Evolutionary conservation across 441 rosid genomes (phyloP).

Genomic region (Adansonia madagascariensis): DNA sequence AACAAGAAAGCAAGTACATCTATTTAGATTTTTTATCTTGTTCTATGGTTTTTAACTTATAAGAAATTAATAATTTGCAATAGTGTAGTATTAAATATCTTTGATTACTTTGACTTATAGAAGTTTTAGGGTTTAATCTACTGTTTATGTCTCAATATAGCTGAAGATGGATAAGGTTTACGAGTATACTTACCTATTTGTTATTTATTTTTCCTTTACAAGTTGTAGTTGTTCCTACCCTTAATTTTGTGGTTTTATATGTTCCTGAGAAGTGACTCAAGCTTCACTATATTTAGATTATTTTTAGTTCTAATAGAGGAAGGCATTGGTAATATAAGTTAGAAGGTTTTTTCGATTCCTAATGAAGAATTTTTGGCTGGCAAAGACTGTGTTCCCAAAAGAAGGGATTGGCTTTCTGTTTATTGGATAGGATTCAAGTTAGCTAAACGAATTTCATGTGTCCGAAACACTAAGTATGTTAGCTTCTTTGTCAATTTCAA

Average conservation of each 20-base stretch:
- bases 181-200: neutral
- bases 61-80: no score
- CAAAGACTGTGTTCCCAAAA: conserved; percentile 80
- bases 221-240: neutral
- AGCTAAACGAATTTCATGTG: conserved; percentile 92
- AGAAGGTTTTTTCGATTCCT: conserved; percentile 76
- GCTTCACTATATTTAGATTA: conserved; percentile 22
- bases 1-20: no score
- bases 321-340: conserved; percentile 67
- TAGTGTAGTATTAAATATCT: no score
- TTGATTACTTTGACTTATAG: no score
- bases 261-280: conserved; percentile 12
- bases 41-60: no score
- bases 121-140: no score
- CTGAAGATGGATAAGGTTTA: conserved; percentile 93
- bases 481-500: conserved; percentile 3
- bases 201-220: neutral
- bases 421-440: conserved; percentile 97
- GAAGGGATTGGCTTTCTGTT: conserved; percentile 95
- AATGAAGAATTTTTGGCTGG: conserved; percentile 81
- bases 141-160: conserved; percentile 22
- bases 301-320: conserved; percentile 54
- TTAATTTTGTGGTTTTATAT: neutral
- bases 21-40: no score
- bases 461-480: conserved; percentile 87